Evolutionary conservation across 164 flowering plant species (phyloP).

Genomic region (Nelumbo lutea): DNA sequence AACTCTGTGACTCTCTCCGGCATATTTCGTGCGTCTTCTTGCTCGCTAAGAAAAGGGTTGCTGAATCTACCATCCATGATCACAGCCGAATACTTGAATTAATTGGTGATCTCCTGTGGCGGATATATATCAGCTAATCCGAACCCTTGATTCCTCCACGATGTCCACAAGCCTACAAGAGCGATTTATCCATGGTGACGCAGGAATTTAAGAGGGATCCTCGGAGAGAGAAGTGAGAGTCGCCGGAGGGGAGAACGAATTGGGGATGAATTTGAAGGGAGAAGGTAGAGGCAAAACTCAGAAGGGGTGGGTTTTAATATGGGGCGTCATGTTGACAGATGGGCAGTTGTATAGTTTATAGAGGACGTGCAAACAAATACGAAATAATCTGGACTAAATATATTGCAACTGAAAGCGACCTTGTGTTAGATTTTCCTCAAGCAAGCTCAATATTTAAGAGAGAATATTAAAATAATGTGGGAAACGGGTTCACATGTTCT

Average conservation of each 20-base stretch:
- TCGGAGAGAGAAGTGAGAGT: neutral
- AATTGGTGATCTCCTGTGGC: neutral
- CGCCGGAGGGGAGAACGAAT: slow-evolving; percentile 8
- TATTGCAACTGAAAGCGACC: slow-evolving; percentile 23
- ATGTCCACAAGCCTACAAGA: neutral
- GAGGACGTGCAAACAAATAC: slow-evolving; percentile 62
- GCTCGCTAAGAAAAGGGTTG: slow-evolving; percentile 28
- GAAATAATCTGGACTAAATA: slow-evolving; percentile 13
- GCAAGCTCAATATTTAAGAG: too few relatives aligned
- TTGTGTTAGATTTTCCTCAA: neutral
- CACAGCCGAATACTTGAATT: too few relatives aligned
- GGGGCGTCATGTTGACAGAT: slow-evolving; percentile 40
- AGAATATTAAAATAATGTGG: neutral
- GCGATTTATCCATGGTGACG: neutral
- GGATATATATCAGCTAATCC: neutral
- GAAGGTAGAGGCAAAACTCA: slow-evolving; percentile 4
- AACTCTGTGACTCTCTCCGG: slow-evolving; percentile 34
- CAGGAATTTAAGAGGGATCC: neutral
- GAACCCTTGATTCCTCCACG: neutral
- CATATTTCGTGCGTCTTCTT: slow-evolving; percentile 28
- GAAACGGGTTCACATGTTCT: slow-evolving; percentile 9
- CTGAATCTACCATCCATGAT: slow-evolving; percentile 42
- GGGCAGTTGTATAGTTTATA: slow-evolving; percentile 24
- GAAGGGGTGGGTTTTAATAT: slow-evolving; percentile 11
- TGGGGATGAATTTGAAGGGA: slow-evolving; percentile 3